A percentile compares a stretch with the other conserved stretches of the same genome.
Conservation (phyloP, 495 filamentous ascomycete genomes). For the Daldinia concentrica region DNA sequence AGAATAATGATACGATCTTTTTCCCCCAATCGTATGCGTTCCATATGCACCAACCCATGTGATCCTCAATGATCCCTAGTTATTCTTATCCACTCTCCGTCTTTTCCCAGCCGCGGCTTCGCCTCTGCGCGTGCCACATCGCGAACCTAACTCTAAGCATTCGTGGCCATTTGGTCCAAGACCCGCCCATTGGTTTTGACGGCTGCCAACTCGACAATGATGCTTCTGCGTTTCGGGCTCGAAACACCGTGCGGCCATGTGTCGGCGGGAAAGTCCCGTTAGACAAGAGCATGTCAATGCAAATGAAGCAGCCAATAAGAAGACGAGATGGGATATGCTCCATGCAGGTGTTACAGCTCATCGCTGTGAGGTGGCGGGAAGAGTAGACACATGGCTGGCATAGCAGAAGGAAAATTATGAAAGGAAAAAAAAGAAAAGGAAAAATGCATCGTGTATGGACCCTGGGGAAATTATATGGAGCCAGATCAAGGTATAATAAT, state of each 20-base stretch:
- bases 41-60: slow-evolving; percentile 5
- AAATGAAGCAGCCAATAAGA: slow-evolving; percentile 17
- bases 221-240: slow-evolving; percentile 9
- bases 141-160: slow-evolving; percentile 6
- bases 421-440: background rate
- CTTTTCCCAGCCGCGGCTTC: background rate
- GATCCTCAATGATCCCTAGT: background rate
- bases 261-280: slow-evolving; percentile 9
- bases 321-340: background rate
- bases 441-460: background rate
- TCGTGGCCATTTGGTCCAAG: slow-evolving; percentile 4
- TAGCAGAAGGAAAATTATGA: slow-evolving; percentile 3
- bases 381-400: slow-evolving; percentile 13
- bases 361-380: slow-evolving; percentile 13
- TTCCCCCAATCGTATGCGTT: slow-evolving; percentile 1
- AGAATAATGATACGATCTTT: background rate
- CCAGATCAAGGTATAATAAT: slow-evolving; percentile 10
- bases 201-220: slow-evolving; percentile 16
- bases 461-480: slow-evolving; percentile 5
- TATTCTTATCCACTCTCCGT: slow-evolving; percentile 3
- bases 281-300: slow-evolving; percentile 16
- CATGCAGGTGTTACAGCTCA: slow-evolving; percentile 14
- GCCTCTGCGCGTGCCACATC: slow-evolving; percentile 13
- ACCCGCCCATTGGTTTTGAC: slow-evolving; percentile 14
- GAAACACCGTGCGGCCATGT: slow-evolving; percentile 20